Evolutionary conservation across 306 rosid genomes (phyloP).

Genomic region (Mimosa pudica): DNA sequence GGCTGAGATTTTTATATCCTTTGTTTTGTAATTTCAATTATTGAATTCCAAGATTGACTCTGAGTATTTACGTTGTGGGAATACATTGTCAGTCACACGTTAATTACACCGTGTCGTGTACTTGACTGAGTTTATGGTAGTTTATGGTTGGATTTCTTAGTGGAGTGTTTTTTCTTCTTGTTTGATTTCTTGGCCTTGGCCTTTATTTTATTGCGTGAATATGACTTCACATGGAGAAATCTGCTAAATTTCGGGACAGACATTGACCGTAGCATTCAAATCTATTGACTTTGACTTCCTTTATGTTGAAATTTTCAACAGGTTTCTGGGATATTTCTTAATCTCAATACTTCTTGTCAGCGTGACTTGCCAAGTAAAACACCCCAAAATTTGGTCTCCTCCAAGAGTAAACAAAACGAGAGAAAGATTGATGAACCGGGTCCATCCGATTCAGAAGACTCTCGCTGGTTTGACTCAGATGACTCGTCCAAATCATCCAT

Average conservation of each 20-base stretch:
- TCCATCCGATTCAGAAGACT: conserved; percentile 45
- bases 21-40: background rate
- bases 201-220: background rate
- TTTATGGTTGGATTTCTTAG: background rate
- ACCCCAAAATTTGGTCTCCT: conserved; percentile 28
- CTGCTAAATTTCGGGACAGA: background rate
- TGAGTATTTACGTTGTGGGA: background rate
- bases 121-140: conserved; percentile 5
- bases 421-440: conserved; percentile 28
- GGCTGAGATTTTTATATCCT: background rate
- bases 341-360: conserved; percentile 33
- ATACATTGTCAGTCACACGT: background rate
- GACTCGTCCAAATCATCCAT: conserved; percentile 30
- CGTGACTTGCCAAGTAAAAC: conserved; percentile 21
- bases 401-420: conserved; percentile 36
- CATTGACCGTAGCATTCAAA: background rate
- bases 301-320: conserved; percentile 17
- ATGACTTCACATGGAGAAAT: background rate
- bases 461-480: conserved; percentile 44
- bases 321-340: conserved; percentile 53
- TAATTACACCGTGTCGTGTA: background rate
- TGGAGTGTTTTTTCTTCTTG: background rate
- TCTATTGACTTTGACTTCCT: background rate
- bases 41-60: background rate
- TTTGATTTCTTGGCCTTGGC: background rate